Evolutionary conservation across 345 rosid genomes (phyloP), one percentile per base, ranked within the genome.

Genomic region (Lepidium aucheri): DNA sequence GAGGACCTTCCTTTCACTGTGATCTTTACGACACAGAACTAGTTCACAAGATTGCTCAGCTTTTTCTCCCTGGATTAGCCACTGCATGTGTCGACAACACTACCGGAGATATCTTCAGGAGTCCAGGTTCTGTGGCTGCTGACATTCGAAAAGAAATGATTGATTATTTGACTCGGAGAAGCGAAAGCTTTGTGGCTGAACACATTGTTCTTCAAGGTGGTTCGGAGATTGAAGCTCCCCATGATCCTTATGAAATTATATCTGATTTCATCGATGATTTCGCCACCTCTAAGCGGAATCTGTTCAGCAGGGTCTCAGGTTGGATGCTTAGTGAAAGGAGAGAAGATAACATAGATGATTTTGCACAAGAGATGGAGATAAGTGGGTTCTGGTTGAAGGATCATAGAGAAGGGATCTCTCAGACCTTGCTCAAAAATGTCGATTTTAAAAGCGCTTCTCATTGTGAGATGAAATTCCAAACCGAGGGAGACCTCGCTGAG

Each of bases 321-420:
- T 87, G 96, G 98, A 49, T 93, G 59, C 81, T 85, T 33, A 93
- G 92, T 33, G 98, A 93, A 20, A 81, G 77, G 65, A 82, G 97
- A 59, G 98, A 93, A 68, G 98, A 93, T 63, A 85, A 80, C 55
- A 80, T 90, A 1, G 98, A 93, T 74, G 98, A 93, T 64, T 82
- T 90, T 7, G 81, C 76, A 11, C 97, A 93, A 50, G 97, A 88
- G 70, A 84, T 93, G 96, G 96, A 90, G 73, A 58, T 77, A 38
- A 88, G 80, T 46, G 89, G 85, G 38, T 93, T 93, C 74, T 93
- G 98, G 98, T 58, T 64, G 41, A 63, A 70, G 0, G 88, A 85
- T 39, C 82, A 73, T 60, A 80, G 96, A 58, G 84, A 88, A 79
- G 67, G 75, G 1, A 63, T 88, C 4, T 83, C 86, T 1, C 90